Evolutionary conservation across 164 flowering plant species (phyloP).

Genomic region (Magnolia officinalis): DNA sequence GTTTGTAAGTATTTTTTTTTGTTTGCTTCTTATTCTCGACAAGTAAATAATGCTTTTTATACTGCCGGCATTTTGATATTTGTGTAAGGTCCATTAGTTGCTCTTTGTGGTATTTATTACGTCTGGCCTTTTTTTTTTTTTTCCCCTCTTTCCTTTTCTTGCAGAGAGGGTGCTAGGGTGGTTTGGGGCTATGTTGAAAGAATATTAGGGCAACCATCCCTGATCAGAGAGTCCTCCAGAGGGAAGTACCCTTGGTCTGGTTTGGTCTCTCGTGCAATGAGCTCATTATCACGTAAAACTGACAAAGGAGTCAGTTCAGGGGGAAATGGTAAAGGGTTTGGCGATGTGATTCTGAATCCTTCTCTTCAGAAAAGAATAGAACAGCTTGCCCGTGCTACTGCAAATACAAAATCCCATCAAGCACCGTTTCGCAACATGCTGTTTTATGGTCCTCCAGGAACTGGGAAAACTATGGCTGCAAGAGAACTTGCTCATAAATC

Average conservation of each 20-base stretch:
- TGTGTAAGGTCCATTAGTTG: background rate
- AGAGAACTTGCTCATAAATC: conserved; percentile 92
- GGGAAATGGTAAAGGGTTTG: conserved; percentile 66
- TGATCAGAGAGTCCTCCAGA: conserved; percentile 92
- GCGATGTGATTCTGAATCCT: conserved; percentile 85
- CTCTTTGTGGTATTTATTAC: background rate
- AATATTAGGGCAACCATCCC: conserved; percentile 94
- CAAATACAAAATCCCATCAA: conserved; percentile 89
- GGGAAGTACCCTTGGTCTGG: conserved; percentile 99
- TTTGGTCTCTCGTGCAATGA: conserved; percentile 49
- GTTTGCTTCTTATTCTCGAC: background rate
- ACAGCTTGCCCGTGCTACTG: conserved; percentile 90
- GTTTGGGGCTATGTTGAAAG: conserved; percentile 94
- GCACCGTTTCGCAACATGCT: conserved; percentile 98
- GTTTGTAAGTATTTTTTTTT: background rate
- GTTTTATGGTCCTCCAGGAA: conserved; percentile 98
- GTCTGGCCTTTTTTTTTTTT: background rate
- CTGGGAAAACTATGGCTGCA: conserved; percentile 99
- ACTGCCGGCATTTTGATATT: background rate
- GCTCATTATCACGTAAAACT: conserved; percentile 34
- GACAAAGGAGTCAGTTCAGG: conserved; percentile 31
- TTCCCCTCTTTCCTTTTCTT: conserved; percentile 9
- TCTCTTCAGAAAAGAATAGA: conserved; percentile 78
- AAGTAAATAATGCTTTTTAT: background rate
- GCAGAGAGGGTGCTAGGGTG: conserved; percentile 97